Conservation (phyloP, 2,329 filamentous ascomycete genomes). For the Kalaharituber pfeilii region DNA sequence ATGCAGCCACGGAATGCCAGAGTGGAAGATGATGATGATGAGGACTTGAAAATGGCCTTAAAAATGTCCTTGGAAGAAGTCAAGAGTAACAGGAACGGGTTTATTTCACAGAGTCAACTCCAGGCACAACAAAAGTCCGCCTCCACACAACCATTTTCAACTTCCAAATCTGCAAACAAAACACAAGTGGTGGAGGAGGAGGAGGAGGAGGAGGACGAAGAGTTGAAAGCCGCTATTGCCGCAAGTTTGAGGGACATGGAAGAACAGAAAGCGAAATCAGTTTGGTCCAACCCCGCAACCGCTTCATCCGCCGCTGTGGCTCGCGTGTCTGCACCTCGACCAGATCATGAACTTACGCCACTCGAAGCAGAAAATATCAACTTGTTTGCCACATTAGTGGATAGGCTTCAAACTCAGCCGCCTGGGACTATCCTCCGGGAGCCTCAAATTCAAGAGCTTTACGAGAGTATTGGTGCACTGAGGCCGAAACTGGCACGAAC, state of each 20-base stretch:
- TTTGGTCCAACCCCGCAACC: constrained; percentile 40
- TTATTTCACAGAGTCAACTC: constrained; percentile 46
- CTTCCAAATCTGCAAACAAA: constrained; percentile 26
- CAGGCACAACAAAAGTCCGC: constrained; percentile 26
- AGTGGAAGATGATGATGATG: constrained; percentile 59
- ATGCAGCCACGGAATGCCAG: constrained; percentile 87
- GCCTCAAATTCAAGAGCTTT: constrained; percentile 93
- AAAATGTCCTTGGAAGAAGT: constrained; percentile 96
- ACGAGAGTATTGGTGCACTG: constrained; percentile 87
- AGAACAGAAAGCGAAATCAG: constrained; percentile 84
- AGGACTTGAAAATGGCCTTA: constrained; percentile 79
- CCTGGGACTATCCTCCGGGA: constrained; percentile 92
- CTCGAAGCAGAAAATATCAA: constrained; percentile 97
- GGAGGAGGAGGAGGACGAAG: constrained; percentile 75
- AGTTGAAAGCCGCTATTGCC: constrained; percentile 85
- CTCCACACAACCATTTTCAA: constrained; percentile 26
- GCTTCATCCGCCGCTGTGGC: constrained; percentile 32
- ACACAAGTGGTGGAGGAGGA: constrained; percentile 25
- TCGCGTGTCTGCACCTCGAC: constrained; percentile 11
- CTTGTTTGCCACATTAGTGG: constrained; percentile 81
- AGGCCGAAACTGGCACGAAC: constrained; percentile 86
- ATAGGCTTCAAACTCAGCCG: constrained; percentile 84
- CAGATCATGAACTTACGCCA: constrained; percentile 76
- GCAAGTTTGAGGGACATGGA: constrained; percentile 95
- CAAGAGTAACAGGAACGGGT: constrained; percentile 53